Evolutionary conservation across 176 grass and related monocot genomes (phyloP).

Genomic region (Oryza australiensis): DNA sequence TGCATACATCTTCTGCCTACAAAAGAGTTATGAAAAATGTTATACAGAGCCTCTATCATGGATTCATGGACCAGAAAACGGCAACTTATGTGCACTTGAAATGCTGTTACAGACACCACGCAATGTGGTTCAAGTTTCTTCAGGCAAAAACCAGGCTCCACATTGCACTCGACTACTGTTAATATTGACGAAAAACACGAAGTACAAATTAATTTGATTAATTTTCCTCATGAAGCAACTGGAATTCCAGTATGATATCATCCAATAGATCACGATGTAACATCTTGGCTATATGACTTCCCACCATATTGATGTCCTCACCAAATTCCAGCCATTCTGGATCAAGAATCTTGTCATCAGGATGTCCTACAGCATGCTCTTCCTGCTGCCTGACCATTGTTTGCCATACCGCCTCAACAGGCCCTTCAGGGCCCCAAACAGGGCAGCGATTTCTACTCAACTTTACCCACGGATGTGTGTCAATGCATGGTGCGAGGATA

Average conservation of each 20-base stretch:
- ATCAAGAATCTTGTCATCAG: constrained; percentile 59
- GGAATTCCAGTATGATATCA: constrained; percentile 57
- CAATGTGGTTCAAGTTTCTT: constrained; percentile 1
- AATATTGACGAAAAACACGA: not conserved
- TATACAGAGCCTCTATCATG: constrained; percentile 18
- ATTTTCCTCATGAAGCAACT: not conserved
- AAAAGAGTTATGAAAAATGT: constrained; percentile 25
- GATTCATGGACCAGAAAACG: not conserved
- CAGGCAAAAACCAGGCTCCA: not conserved
- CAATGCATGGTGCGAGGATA: constrained; percentile 41
- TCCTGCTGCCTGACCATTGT: constrained; percentile 45
- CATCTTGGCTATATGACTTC: constrained; percentile 43
- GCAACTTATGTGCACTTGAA: constrained; percentile 18
- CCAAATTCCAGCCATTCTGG: constrained; percentile 46
- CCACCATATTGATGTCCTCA: constrained; percentile 44
- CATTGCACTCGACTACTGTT: constrained; percentile 7
- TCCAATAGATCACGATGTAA: constrained; percentile 57
- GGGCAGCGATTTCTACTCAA: constrained; percentile 16
- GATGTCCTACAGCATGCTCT: constrained; percentile 29
- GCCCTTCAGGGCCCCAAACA: constrained; percentile 54
- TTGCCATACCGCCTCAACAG: constrained; percentile 64
- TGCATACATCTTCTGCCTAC: not conserved
- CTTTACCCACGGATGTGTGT: not conserved
- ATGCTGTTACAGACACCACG: not conserved
- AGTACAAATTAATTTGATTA: not conserved